These are phyloP conservation scores for Gryganskiella cystojenkinii DNA, from an alignment of 192 early-diverging fungal species.

Conservation along the genomic window DNA sequence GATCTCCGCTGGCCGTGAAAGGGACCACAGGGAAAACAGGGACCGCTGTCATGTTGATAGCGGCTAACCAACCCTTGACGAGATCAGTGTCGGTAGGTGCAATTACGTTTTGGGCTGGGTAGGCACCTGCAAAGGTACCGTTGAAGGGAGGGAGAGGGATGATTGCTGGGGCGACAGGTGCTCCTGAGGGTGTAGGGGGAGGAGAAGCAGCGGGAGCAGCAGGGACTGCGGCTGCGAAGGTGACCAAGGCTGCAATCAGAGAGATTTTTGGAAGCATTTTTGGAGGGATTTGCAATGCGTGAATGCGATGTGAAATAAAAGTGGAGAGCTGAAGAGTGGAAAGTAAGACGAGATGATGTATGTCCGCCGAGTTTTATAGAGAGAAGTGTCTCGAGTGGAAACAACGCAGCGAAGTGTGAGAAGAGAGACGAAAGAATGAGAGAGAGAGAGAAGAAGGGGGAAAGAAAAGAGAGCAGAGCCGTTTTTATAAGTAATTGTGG, in stretches of 20 bases:
- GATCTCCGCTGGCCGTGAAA: constrained; percentile 15
- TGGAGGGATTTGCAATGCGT: too few relatives aligned
- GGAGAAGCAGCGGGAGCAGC: constrained; percentile 1
- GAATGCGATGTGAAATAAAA: too few relatives aligned
- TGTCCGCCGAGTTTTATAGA: too few relatives aligned
- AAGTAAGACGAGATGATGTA: too few relatives aligned
- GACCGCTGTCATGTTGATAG: constrained; percentile 26
- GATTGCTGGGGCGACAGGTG: background rate
- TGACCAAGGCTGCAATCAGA: constrained; percentile 8
- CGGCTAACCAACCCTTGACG: constrained; percentile 31
- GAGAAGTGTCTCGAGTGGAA: too few relatives aligned
- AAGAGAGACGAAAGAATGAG: too few relatives aligned
- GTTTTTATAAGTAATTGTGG: too few relatives aligned
- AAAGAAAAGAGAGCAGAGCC: too few relatives aligned
- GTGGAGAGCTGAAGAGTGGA: too few relatives aligned
- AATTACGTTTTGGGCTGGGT: constrained; percentile 3
- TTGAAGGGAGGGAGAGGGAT: constrained; percentile 27
- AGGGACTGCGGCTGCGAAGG: background rate
- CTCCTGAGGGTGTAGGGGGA: background rate
- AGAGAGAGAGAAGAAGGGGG: too few relatives aligned
- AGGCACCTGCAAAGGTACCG: constrained; percentile 16
- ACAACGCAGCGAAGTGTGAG: too few relatives aligned
- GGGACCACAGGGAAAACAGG: constrained; percentile 28
- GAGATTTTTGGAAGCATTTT: constrained; percentile 5
- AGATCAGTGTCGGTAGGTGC: constrained; percentile 41